Conservation (phyloP, 768 basidiomycete genomes). For the Pleurotus eryngii region DNA sequence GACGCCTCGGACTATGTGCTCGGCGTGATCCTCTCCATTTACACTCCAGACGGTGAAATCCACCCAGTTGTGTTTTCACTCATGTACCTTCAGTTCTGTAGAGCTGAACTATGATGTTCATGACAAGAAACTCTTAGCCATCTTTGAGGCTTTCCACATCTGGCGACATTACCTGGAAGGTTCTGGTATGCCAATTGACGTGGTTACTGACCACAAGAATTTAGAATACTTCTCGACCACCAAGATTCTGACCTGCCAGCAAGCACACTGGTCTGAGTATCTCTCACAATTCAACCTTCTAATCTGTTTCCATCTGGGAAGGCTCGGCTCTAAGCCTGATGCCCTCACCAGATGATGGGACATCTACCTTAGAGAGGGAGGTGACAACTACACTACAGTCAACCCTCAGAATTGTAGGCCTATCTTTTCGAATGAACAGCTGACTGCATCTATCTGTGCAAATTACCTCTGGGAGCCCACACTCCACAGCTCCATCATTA, state of each 20-base stretch:
- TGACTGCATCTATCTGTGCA: no score
- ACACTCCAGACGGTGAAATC: constrained; percentile 19
- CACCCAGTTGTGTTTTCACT: constrained; percentile 38
- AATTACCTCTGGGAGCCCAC: no score
- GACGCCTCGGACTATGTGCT: constrained; percentile 21
- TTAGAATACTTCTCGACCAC: constrained; percentile 39
- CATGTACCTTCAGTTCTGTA: constrained; percentile 22
- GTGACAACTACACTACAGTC: no score
- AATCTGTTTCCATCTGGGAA: no score
- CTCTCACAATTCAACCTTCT: constrained; percentile 32
- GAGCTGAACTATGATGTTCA: constrained; percentile 45
- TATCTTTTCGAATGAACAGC: no score
- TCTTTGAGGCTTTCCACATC: constrained; percentile 31
- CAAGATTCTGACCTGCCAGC: constrained; percentile 34
- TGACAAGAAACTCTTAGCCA: constrained; percentile 47
- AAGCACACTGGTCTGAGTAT: constrained; percentile 38
- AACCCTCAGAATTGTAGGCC: no score
- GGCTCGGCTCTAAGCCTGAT: no score
- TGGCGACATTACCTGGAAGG: constrained; percentile 24
- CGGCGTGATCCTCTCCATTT: constrained; percentile 23
- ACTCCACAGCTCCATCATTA: no score
- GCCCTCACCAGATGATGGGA: no score
- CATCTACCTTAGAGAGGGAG: no score
- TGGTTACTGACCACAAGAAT: constrained; percentile 36
- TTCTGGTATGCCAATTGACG: constrained; percentile 16